A percentile compares a stretch with the other conserved stretches of the same genome.
phyloP scores from a whole-genome alignment of 2,329 filamentous ascomycete species.

The Cercospora sojina region DNA sequence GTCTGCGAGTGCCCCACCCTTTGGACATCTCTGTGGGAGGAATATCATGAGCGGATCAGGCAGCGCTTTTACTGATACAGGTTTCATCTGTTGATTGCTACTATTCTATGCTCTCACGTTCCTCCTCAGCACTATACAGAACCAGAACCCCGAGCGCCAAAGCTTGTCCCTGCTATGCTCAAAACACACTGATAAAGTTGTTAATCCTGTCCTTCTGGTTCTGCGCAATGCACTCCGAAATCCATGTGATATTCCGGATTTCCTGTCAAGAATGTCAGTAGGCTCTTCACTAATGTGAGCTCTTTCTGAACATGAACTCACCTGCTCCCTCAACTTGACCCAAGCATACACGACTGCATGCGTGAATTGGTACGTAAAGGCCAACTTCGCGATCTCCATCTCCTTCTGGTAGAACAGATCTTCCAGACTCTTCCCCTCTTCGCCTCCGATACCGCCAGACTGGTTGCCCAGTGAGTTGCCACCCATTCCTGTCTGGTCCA shows the following conservation, averaged over 20 bases:
- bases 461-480: conserved; percentile 77
- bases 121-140: not conserved
- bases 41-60: not conserved
- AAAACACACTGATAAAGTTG: conserved; percentile 99
- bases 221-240: conserved; percentile 98
- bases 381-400: conserved; percentile 95
- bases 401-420: conserved; percentile 99
- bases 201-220: conserved; percentile 99
- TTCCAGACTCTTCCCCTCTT: conserved; percentile 85
- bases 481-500: conserved; percentile 82
- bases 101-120: not conserved
- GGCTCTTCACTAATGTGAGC: conserved; percentile 28
- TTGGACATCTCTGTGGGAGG: not conserved
- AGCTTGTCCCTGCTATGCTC: conserved; percentile 6
- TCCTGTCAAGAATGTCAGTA: conserved; percentile 60
- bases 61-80: not conserved
- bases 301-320: conserved; percentile 48
- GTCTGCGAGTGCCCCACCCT: not conserved
- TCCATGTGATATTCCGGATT: conserved; percentile 99
- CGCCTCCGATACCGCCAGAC: conserved; percentile 71
- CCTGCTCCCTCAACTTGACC: conserved; percentile 97
- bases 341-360: conserved; percentile 94
- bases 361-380: conserved; percentile 95
- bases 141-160: conserved; percentile 2
- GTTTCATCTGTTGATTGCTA: not conserved